A percentile compares a stretch with the other conserved stretches of the same genome.
Conservation (phyloP, 768 basidiomycete species). For the Termitomyces sp. region DNA sequence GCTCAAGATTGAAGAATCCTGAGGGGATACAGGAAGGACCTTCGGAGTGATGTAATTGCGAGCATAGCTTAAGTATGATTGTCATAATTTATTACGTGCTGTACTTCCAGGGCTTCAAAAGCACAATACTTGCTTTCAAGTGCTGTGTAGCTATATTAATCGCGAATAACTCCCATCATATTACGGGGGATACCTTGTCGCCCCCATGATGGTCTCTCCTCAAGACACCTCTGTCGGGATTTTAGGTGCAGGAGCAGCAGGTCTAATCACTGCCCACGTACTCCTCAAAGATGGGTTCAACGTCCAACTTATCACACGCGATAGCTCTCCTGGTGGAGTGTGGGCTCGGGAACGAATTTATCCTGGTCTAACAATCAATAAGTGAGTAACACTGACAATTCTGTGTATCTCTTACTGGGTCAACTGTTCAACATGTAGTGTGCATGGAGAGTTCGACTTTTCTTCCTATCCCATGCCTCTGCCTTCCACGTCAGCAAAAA, state of each 20-base stretch:
- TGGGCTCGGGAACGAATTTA: conserved; percentile 56
- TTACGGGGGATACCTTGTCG: no score
- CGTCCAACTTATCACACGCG: conserved; percentile 52
- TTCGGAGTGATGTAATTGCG: no score
- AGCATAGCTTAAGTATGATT: no score
- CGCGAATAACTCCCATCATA: no score
- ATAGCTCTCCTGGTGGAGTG: conserved; percentile 50
- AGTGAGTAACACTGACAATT: conserved; percentile 29
- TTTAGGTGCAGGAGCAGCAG: conserved; percentile 12
- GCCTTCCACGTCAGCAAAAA: conserved; percentile 27
- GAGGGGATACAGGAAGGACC: no score
- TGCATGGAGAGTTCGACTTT: conserved; percentile 60
- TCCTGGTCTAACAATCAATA: conserved; percentile 54
- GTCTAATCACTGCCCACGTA: conserved; percentile 11
- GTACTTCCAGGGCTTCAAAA: no score
- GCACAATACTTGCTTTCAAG: no score
- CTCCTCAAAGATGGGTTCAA: conserved; percentile 47
- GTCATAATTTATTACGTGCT: no score
- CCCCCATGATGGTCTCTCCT: background rate
- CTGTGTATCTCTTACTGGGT: background rate
- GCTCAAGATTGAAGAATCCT: no score
- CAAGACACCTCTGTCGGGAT: conserved; percentile 1
- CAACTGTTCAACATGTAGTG: conserved; percentile 28
- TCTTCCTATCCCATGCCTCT: conserved; percentile 50
- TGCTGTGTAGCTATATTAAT: no score